These are phyloP conservation scores for Fusarium pininemorale DNA, from an alignment of 2,329 filamentous ascomycete species.

Conservation along the genomic window DNA sequence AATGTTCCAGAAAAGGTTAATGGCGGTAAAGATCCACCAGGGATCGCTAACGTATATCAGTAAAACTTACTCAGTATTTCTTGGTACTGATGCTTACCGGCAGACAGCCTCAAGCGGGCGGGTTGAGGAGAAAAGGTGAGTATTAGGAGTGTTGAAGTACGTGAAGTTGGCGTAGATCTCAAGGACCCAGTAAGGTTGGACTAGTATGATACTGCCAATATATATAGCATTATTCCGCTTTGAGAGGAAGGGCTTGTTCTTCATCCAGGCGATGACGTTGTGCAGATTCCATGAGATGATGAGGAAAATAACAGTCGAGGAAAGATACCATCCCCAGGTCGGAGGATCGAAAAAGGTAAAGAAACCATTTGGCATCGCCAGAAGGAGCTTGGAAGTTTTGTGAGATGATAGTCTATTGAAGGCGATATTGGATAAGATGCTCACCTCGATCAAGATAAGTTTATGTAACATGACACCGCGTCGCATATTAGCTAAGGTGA, in stretches of 20 bases:
- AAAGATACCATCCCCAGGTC: slow-evolving; percentile 71
- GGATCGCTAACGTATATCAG: slow-evolving; percentile 57
- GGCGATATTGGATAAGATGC: background rate
- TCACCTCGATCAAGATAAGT: slow-evolving; percentile 59
- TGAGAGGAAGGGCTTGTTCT: slow-evolving; percentile 68
- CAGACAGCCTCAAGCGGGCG: slow-evolving; percentile 69
- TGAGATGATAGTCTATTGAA: background rate
- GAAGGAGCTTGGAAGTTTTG: slow-evolving; percentile 54
- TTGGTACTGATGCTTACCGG: slow-evolving; percentile 49
- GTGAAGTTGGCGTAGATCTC: slow-evolving; percentile 73
- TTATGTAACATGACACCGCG: slow-evolving; percentile 58
- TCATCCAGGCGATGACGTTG: slow-evolving; percentile 74
- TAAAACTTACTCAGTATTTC: background rate
- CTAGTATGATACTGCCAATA: slow-evolving; percentile 66
- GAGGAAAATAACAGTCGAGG: slow-evolving; percentile 66
- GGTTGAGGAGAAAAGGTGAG: slow-evolving; percentile 62
- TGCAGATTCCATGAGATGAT: slow-evolving; percentile 72
- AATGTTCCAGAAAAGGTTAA: slow-evolving; percentile 70
- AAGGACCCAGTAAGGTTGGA: slow-evolving; percentile 70
- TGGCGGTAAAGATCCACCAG: slow-evolving; percentile 73
- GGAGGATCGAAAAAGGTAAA: slow-evolving; percentile 64
- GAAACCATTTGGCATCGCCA: slow-evolving; percentile 65
- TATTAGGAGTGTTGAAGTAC: slow-evolving; percentile 66
- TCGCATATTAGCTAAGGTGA: slow-evolving; percentile 61
- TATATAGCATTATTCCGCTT: slow-evolving; percentile 62